Base-by-base conservation (phyloP, 345 rosid genomes). In the Carallia brachiata region DNA sequence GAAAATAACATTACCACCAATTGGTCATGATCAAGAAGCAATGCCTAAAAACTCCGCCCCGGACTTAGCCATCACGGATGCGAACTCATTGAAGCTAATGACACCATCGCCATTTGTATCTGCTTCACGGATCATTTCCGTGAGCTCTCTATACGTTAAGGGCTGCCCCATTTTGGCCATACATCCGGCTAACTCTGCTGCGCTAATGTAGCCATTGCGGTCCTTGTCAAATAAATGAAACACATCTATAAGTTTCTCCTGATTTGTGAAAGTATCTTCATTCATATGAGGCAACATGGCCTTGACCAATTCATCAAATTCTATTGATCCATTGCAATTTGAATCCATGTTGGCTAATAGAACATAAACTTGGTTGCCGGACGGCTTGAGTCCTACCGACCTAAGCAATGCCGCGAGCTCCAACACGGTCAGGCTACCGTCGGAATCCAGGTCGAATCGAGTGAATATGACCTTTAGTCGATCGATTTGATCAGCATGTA, bases 121-220 rank as follows among this genome's bases (percentile, higher is more conserved):
- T 1, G 96, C 96, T 70, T 93, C 92, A 75, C 73, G 76, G 55
- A 93, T 86, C 92, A 91, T 89, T 77, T 91, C 96, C 16, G 80
- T 79, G 4, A 93, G 72, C 74, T 93, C 96, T 67, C 60, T 78
- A 48, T 85, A 91, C 18, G 96, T 88, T 58, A 91, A 80, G 0
- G 94, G 95, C 40, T 91, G 94, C 2, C 98, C 93, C 94, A 93
- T 85, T 67, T 93, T 89, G 36, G 98, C 92, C 97, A 89, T 89
- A 0, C 90, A 76, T 1, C 96, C 92, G 0, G 98, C 97, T 0
- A 94, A 75, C 82, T 94, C 97, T 0, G 91, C 92, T 0, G 96
- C 84, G 15, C 86, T 88, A 55, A 94, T 94, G 82, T 78, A 86
- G 9, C 96, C 98, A 0, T 89, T 89, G 2, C 97, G 93, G 0